Percentiles rank a stretch among this genome's conserved stretches.
Conservation (phyloP, 306 rosid genomes). For the Fragaria nilgerrensis region DNA sequence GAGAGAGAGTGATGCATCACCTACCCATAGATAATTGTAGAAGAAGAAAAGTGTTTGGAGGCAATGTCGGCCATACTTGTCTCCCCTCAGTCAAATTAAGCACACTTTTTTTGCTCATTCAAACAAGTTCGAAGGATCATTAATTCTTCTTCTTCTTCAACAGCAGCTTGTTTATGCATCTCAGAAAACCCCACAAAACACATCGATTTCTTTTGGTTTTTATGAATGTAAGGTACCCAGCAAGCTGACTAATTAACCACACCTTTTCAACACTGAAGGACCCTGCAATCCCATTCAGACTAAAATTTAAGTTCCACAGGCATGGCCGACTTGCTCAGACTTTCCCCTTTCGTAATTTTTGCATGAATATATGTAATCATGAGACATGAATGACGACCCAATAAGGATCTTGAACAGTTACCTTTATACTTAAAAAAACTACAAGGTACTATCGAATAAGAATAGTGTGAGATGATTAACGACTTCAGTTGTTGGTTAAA, state of each 20-base stretch:
- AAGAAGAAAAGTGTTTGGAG: slow-evolving; percentile 16
- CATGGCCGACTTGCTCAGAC: slow-evolving; percentile 22
- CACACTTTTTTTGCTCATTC: slow-evolving; percentile 21
- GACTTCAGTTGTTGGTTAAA: not conserved
- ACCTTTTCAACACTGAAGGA: slow-evolving; percentile 13
- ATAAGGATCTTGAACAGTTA: slow-evolving; percentile 10
- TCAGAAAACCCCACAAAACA: not conserved
- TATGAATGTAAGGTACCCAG: slow-evolving; percentile 6
- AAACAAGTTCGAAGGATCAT: slow-evolving; percentile 17
- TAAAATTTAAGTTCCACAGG: not conserved
- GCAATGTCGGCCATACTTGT: slow-evolving; percentile 52
- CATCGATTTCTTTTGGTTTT: not conserved
- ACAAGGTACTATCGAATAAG: not conserved
- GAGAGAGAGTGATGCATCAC: slow-evolving; percentile 28
- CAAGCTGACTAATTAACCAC: slow-evolving; percentile 2
- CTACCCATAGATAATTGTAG: slow-evolving; percentile 19
- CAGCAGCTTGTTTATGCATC: slow-evolving; percentile 1
- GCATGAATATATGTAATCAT: not conserved
- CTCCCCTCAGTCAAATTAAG: slow-evolving; percentile 34
- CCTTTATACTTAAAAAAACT: not conserved
- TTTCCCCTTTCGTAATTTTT: slow-evolving; percentile 2
- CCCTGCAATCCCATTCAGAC: not conserved
- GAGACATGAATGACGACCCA: slow-evolving; percentile 12
- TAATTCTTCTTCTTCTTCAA: not conserved
- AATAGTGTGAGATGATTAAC: not conserved